Percentiles rank a stretch among this genome's conserved stretches.
Conservation (phyloP, 148 eudicot genomes). For the Simmondsia chinensis region DNA sequence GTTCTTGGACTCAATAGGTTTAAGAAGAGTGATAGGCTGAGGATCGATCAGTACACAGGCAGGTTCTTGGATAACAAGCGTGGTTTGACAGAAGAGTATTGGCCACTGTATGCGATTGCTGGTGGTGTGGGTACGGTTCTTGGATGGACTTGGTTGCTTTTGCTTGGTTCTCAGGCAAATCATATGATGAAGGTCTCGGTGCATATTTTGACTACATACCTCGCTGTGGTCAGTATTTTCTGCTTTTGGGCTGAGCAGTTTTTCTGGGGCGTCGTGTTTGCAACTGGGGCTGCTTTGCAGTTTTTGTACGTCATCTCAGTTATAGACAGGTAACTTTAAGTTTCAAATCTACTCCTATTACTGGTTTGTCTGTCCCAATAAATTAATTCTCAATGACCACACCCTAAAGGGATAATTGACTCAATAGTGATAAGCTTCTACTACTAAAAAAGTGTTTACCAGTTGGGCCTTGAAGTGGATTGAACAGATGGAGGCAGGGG, state of each 20-base stretch:
- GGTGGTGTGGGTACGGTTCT: slow-evolving; percentile 75
- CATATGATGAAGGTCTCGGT: slow-evolving; percentile 87
- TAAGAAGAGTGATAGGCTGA: slow-evolving; percentile 68
- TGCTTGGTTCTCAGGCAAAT: slow-evolving; percentile 74
- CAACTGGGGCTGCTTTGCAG: slow-evolving; percentile 74
- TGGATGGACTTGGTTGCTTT: slow-evolving; percentile 77
- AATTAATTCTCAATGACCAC: too few relatives aligned
- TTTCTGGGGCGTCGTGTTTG: slow-evolving; percentile 90
- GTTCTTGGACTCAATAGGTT: slow-evolving; percentile 84
- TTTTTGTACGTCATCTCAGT: slow-evolving; percentile 85
- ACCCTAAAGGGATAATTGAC: too few relatives aligned
- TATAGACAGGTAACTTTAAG: slow-evolving; percentile 64
- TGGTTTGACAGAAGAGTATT: slow-evolving; percentile 82
- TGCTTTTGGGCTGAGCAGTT: slow-evolving; percentile 79
- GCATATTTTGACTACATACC: slow-evolving; percentile 86
- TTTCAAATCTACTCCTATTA: neutral
- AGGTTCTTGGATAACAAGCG: slow-evolving; percentile 42
- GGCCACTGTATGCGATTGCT: slow-evolving; percentile 95
- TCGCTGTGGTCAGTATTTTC: slow-evolving; percentile 82
- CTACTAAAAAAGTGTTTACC: too few relatives aligned
- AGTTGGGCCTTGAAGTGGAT: too few relatives aligned
- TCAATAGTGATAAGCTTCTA: too few relatives aligned
- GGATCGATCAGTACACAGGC: slow-evolving; percentile 53
- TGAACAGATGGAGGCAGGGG: too few relatives aligned
- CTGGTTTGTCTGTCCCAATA: too few relatives aligned